Base-by-base conservation (phyloP, 2,329 filamentous ascomycete species). In the Macrophomina tecta region DNA sequence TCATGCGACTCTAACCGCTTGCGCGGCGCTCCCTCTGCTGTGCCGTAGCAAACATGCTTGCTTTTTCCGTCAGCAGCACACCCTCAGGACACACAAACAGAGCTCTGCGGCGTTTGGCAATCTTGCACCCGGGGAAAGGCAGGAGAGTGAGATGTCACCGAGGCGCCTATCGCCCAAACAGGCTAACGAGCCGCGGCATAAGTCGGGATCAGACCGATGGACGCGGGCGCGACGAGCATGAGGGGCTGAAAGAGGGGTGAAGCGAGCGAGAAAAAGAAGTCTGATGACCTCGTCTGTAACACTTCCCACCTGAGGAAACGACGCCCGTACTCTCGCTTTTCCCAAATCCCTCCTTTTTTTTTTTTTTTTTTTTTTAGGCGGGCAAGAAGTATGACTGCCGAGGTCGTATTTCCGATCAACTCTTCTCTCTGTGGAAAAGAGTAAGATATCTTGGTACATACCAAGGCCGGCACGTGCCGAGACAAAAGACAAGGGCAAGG, bases 381-480 rank as follows among this genome's bases (percentile, higher is more conserved):
- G 5, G 42, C 5, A 45, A n/a, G 42, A 45, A 14, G 16, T 5
- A 45, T n/a, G 16, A 9, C 42, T 45, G 16, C 42, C 6, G 42
- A 45, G 42, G 42, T 45, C 42, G 42, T 4, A 9, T 14, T 42
- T 1, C 36, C 36, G 28, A 18, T 18, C 34, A 16, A 46, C 14
- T n/a, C 42, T 38, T 30, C 23, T 18, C 28, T 28, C 18, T 12
- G 32, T 62, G 45, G 30, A 42, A 30, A 23, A 16, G 32, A 38
- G 32, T 18, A 5, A 14, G 34, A 14, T 3, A n/a, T 12, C n/a
- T 12, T 16, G 16, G 42, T n/a, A 28, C 8, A 5, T n/a, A 28
- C 8, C 12, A 5, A 32, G n/a, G 18, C 11, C 58, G 58, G 58
- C 45, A 28, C 18, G 58, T 62, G 58, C 58, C 53, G 53, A 42